These are phyloP conservation scores for Boehmeria nivea DNA, from an alignment of 306 rosid genomes.

Conservation along the genomic window DNA sequence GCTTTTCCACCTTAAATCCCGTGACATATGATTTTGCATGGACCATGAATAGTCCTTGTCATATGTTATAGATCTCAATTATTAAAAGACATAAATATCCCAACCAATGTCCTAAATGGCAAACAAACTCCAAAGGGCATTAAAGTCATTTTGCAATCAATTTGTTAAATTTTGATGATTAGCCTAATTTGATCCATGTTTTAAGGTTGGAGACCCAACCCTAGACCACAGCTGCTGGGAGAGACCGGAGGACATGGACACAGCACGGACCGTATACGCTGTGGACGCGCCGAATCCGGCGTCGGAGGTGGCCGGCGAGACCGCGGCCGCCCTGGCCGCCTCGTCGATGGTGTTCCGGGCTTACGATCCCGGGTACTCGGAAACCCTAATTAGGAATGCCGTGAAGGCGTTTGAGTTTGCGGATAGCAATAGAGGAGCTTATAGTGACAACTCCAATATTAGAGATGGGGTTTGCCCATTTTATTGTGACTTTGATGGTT, in stretches of 20 bases:
- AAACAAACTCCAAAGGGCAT: neutral
- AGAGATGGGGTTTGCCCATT: conserved; percentile 74
- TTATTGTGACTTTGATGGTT: conserved; percentile 87
- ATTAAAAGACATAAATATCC: neutral
- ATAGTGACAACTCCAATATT: conserved; percentile 64
- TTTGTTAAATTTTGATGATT: neutral
- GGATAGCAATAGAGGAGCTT: conserved; percentile 76
- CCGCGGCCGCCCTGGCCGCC: conserved; percentile 79
- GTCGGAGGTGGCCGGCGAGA: conserved; percentile 85
- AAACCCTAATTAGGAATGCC: conserved; percentile 66
- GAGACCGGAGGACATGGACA: conserved; percentile 97
- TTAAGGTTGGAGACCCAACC: conserved; percentile 83
- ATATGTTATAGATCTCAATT: neutral
- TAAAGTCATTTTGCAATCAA: neutral
- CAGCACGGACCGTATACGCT: conserved; percentile 62
- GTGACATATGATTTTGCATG: conserved; percentile 16
- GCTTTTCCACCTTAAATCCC: conserved; percentile 10
- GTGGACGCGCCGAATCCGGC: conserved; percentile 87
- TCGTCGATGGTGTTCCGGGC: conserved; percentile 69
- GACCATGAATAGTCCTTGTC: conserved; percentile 1
- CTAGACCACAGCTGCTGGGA: conserved; percentile 85
- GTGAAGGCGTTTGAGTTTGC: conserved; percentile 64
- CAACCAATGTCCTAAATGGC: too few species aligned
- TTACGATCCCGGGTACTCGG: conserved; percentile 60
- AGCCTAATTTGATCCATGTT: neutral